Evolutionary conservation across 176 grass and related monocot genomes (phyloP).

Genomic region (Luzula sylvatica): DNA sequence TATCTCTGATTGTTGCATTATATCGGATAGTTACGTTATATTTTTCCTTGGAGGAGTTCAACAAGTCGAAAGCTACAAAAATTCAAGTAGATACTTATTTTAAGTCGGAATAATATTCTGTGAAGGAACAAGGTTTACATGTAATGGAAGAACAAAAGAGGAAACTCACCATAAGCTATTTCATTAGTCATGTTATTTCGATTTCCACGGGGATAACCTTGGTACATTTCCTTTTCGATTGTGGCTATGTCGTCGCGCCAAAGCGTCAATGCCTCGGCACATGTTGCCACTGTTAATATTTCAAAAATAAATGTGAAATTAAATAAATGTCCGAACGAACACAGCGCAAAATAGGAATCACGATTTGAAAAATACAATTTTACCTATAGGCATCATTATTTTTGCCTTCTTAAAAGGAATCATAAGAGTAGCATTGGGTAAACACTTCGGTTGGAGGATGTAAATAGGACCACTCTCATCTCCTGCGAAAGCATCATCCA

Average conservation of each 20-base stretch:
- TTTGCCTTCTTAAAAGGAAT: neutral
- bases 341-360: neutral
- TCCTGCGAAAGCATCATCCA: conserved; percentile 32
- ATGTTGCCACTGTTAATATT: conserved; percentile 19
- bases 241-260: conserved; percentile 25
- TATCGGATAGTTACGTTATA: conserved; percentile 40
- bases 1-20: conserved; percentile 18
- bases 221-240: conserved; percentile 36
- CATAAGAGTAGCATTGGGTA: conserved; percentile 22
- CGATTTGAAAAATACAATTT: neutral
- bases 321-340: conserved; percentile 10
- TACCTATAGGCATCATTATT: conserved; percentile 5
- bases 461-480: conserved; percentile 19
- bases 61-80: conserved; percentile 47
- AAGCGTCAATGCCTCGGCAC: conserved; percentile 33
- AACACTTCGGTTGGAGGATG: conserved; percentile 37
- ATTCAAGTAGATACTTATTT: too few relatives aligned
- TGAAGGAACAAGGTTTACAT: too few relatives aligned
- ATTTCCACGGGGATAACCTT: conserved; percentile 34
- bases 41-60: conserved; percentile 32
- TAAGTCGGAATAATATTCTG: too few relatives aligned
- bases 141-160: neutral
- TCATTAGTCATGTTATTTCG: conserved; percentile 21
- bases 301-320: too few relatives aligned
- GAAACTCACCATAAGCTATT: conserved; percentile 30